Base-by-base conservation (phyloP, 164 flowering plant species). In the Nymphaea colorata region DNA sequence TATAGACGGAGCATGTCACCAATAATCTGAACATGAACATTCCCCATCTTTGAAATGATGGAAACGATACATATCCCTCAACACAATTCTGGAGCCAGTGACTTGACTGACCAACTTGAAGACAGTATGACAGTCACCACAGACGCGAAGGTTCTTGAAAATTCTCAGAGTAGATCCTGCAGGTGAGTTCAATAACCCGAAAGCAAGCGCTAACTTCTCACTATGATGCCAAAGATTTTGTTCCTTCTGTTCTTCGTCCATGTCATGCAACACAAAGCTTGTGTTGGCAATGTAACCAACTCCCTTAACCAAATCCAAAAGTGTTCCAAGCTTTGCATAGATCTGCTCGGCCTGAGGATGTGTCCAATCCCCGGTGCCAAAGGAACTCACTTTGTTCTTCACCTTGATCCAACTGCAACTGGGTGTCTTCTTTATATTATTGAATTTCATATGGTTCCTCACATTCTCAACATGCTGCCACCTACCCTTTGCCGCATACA, bases 111-210 rank as follows among this genome's bases (percentile, higher is more conserved):
- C 84, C 62, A 80, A 77, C 81, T 87, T 87, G 74, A 74, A 89
- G 62, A 89, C 85, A 64, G 90, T 79, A 76, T 91, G 97, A 59
- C 96, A 91, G 71, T 89, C 97, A 7, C 87, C 87, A 62, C 97
- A 91, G 41, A 89, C 93, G n/a, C 96, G 88, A 55, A 91, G 91
- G 69, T 91, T 91, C 81, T 87, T 91, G 75, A 89, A 86, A 44
- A 91, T 68, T 67, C 83, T 75, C n/a, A 91, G 59, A 6, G 82
- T 74, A n/a, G 83, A 77, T 59, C 85, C 84, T 67, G 80, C 76
- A 3, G 85, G 83, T 5, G 80, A 67, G 66, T 70, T 83, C 18
- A 86, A 82, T 80, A 91, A 74, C 6, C 82, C 85, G 71, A 75
- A 91, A 55, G 96, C 93, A 68, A 89, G 89, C 1, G 91, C 93